Evolutionary conservation across 257 asterid genomes (phyloP), one percentile per base, ranked within the genome.

Genomic region (Solanum corneliomulleri): DNA sequence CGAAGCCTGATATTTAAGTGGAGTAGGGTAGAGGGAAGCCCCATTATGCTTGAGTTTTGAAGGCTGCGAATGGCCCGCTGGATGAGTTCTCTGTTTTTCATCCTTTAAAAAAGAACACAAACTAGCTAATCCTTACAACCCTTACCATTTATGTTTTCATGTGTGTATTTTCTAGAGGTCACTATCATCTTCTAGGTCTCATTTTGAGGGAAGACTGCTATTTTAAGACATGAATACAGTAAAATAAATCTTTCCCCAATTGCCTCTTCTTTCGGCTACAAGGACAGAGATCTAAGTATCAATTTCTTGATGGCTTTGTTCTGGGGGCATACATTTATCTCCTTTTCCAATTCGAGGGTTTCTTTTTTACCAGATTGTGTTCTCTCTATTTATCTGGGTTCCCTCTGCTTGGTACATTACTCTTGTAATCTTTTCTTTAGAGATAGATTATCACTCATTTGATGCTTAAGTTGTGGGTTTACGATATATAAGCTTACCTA

Each of bases 221-320:
- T 80, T 47, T 47, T 7, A 47, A 4, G 68, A 47, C 44, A 47
- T 9, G 85, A 13, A 27, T 80, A 16, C 13, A 0, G 11, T 49
- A 47, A 78, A 47, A 47, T 47, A 27, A 27, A 16, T 80, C 21
- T 80, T 47, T 47, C 62, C 5, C 27, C 5, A 11, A 29, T 49
- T 87, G 93, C 97, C 96, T 91, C 96, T 94, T 93, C 95, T 93
- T 93, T 94, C 96, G 82, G 97, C 94, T 91, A 44, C 95, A 90
- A 90, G 93, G 92, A 81, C 83, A 31, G 90, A 88, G 91, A 90
- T 92, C 91, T 80, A 64, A 76, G 85, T 90, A 85, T 93, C 92
- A 88, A 86, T 91, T 91, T 92, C 93, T 91, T 93, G 94, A 81
- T 87, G 91, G 94, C 96, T 83, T 91, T 94, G 95, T 93, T 94